These are phyloP conservation scores for Rutstroemia sp. DNA, from an alignment of 2,329 filamentous ascomycete genomes.

Conservation along the genomic window DNA sequence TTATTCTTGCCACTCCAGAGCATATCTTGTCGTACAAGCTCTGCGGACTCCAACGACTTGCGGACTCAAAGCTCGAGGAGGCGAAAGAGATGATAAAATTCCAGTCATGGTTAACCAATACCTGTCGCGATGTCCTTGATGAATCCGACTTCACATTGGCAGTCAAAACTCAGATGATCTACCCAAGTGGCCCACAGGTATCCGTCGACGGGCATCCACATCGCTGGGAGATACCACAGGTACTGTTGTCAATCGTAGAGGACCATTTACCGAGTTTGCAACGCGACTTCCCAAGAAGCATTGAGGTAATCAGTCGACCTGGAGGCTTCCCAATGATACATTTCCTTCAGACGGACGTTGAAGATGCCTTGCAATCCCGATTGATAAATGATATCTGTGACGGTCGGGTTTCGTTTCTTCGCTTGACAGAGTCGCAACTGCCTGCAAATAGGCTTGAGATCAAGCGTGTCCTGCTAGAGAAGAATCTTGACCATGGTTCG, in stretches of 20 bases:
- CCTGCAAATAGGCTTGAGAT: constrained; percentile 24
- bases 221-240: constrained; percentile 31
- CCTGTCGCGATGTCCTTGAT: constrained; percentile 44
- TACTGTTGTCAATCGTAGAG: constrained; percentile 27
- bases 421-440: constrained; percentile 10
- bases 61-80: constrained; percentile 31
- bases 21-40: constrained; percentile 47
- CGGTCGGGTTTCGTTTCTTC: constrained; percentile 23
- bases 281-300: constrained; percentile 32
- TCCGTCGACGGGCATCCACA: constrained; percentile 33
- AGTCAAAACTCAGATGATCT: constrained; percentile 33
- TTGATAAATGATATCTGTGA: constrained; percentile 31
- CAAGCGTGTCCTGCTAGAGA: constrained; percentile 22
- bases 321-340: constrained; percentile 40
- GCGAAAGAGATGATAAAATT: constrained; percentile 36
- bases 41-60: constrained; percentile 40
- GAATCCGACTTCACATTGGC: constrained; percentile 40
- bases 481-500: constrained; percentile 18
- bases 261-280: constrained; percentile 30
- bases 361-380: constrained; percentile 28
- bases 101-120: constrained; percentile 36
- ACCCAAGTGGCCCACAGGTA: constrained; percentile 32
- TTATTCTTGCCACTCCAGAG: constrained; percentile 45
- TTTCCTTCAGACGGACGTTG: constrained; percentile 36
- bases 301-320: constrained; percentile 35